Evolutionary conservation across 106 monocot genomes (phyloP).

Genomic region (Dendrobium catenatum): DNA sequence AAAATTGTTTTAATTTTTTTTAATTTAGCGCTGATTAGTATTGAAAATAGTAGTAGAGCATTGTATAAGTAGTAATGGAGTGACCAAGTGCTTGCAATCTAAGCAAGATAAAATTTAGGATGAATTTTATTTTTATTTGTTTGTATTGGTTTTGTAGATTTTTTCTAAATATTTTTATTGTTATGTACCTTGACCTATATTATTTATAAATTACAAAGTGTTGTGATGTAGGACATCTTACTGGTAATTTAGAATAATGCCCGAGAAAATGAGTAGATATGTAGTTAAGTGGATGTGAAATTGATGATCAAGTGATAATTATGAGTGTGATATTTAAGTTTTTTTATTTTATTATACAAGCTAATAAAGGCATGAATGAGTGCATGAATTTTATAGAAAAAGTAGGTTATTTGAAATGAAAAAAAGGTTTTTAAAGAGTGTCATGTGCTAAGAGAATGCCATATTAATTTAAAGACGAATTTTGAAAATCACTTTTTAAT

Average conservation of each 20-base stretch:
- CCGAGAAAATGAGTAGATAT: neutral
- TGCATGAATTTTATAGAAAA: neutral
- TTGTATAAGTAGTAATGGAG: neutral
- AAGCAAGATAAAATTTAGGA: neutral
- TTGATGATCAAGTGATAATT: neutral
- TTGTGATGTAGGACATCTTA: neutral
- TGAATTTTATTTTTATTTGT: neutral
- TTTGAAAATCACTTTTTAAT: neutral
- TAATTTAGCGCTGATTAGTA: neutral
- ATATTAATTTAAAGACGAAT: neutral
- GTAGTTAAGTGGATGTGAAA: neutral
- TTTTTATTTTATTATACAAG: neutral
- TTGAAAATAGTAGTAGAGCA: neutral
- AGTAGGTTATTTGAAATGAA: neutral
- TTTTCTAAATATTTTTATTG: neutral
- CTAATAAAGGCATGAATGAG: neutral
- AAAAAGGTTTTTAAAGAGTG: neutral
- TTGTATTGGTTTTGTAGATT: neutral
- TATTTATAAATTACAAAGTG: neutral
- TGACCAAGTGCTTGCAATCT: neutral
- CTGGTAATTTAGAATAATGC: too few species aligned
- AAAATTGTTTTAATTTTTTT: neutral
- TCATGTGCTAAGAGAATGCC: neutral
- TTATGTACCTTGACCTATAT: neutral
- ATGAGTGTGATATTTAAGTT: neutral